Percentiles rank a stretch among this genome's conserved stretches.
Conservation (phyloP, 352 stramenopile genomes). For the Pythium monospermum region DNA sequence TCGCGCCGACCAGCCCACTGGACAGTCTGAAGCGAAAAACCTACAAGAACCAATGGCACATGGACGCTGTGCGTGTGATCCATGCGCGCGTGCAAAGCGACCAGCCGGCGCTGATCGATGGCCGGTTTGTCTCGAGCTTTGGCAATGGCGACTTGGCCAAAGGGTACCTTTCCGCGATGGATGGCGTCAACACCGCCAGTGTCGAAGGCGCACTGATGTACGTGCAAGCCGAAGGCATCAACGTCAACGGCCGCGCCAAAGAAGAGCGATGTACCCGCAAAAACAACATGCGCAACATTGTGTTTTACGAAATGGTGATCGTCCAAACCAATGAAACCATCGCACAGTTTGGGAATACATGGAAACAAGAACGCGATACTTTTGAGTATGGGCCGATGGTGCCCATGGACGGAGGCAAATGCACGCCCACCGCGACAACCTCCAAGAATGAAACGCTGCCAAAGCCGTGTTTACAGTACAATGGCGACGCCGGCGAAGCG, state of each 20-base stretch:
- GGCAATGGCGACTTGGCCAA: constrained; percentile 38
- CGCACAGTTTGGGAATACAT: constrained; percentile 29
- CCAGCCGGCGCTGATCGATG: constrained; percentile 48
- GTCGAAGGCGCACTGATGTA: constrained; percentile 82
- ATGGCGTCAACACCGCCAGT: constrained; percentile 27
- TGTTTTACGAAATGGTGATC: constrained; percentile 49
- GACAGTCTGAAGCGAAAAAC: constrained; percentile 14
- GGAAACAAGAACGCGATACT: constrained; percentile 20
- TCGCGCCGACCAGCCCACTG: constrained; percentile 10
- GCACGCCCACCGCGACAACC: constrained; percentile 26
- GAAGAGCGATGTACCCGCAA: constrained; percentile 54
- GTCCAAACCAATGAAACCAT: constrained; percentile 45
- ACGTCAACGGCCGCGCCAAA: constrained; percentile 42
- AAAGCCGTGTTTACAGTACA: constrained; percentile 41
- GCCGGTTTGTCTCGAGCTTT: constrained; percentile 64
- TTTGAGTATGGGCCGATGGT: constrained; percentile 46
- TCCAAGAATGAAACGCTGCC: constrained; percentile 21
- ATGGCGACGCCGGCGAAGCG: constrained; percentile 30
- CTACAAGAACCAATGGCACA: constrained; percentile 52
- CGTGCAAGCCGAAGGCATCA: constrained; percentile 79
- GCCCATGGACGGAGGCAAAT: constrained; percentile 36
- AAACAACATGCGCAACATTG: constrained; percentile 47
- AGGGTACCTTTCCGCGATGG: constrained; percentile 49
- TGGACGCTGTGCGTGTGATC: constrained; percentile 53
- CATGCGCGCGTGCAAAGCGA: constrained; percentile 79